Evolutionary conservation across 805 yeast genomes (phyloP).

Genomic region (Candida khao-thaluensis): DNA sequence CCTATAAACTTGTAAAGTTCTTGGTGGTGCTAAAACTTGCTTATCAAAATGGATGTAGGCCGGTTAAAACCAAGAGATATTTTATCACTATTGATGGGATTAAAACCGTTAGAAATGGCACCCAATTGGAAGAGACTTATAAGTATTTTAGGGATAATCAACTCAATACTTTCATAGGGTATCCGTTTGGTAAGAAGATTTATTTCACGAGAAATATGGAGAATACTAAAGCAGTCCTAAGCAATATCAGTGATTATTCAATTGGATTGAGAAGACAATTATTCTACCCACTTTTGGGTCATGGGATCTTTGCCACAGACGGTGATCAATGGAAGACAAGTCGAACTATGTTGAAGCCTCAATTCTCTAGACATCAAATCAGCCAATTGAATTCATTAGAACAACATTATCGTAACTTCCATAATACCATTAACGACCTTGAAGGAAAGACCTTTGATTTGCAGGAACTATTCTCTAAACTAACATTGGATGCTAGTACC

Average conservation of each 20-base stretch:
- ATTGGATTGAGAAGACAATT: conserved; percentile 29
- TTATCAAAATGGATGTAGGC: neutral
- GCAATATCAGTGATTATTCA: conserved; percentile 25
- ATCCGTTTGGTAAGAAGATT: neutral
- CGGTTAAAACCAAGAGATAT: neutral
- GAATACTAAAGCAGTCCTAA: neutral
- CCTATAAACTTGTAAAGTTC: neutral
- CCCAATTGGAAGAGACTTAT: neutral
- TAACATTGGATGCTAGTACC: conserved; percentile 41
- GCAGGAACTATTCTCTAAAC: conserved; percentile 33
- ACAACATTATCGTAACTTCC: conserved; percentile 27
- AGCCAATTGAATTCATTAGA: conserved; percentile 33
- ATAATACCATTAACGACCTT: conserved; percentile 16
- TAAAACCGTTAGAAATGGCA: neutral
- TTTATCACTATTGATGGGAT: neutral
- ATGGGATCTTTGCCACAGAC: conserved; percentile 40
- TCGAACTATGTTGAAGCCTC: conserved; percentile 40
- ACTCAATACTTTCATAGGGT: neutral
- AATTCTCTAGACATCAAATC: conserved; percentile 37
- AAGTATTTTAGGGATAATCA: neutral
- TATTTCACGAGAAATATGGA: neutral
- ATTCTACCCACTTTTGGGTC: conserved; percentile 32
- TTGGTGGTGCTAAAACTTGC: neutral
- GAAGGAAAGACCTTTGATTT: conserved; percentile 26
- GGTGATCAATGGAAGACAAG: conserved; percentile 40